These are phyloP conservation scores for Trichophyton mentagrophytes DNA, from an alignment of 2,329 filamentous ascomycete species.

Conservation along the genomic window DNA sequence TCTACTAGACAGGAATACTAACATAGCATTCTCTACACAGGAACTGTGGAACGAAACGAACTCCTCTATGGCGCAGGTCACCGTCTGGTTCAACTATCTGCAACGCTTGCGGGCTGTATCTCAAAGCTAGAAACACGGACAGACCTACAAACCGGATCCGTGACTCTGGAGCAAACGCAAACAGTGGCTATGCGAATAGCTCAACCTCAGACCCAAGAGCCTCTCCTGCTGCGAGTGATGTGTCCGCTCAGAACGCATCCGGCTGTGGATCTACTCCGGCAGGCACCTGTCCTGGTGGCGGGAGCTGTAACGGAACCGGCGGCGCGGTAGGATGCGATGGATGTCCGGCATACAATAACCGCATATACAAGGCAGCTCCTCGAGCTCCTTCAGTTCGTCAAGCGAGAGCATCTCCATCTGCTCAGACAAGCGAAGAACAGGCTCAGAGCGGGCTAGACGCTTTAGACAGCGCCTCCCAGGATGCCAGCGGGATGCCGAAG, in stretches of 20 bases:
- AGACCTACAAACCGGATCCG: conserved; percentile 85
- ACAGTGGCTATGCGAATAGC: conserved; percentile 15
- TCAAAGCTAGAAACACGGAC: conserved; percentile 83
- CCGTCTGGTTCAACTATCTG: conserved; percentile 90
- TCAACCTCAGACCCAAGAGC: conserved; percentile 7
- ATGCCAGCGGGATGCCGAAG: conserved; percentile 49
- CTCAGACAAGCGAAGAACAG: conserved; percentile 14
- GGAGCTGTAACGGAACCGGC: conserved; percentile 89
- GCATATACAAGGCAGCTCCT: conserved; percentile 71
- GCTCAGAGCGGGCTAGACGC: conserved; percentile 16
- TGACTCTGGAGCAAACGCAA: conserved; percentile 35
- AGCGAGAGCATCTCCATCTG: conserved; percentile 20
- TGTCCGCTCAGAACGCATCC: conserved; percentile 22
- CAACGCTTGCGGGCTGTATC: conserved; percentile 91
- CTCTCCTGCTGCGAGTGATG: conserved; percentile 27
- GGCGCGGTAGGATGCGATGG: conserved; percentile 90
- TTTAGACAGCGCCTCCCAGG: conserved; percentile 16
- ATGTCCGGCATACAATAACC: conserved; percentile 94
- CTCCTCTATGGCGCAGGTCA: conserved; percentile 86
- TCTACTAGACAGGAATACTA: not conserved
- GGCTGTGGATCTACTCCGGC: conserved; percentile 30
- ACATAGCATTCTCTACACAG: conserved; percentile 36
- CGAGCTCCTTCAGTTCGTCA: conserved; percentile 27
- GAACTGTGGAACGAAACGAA: conserved; percentile 89
- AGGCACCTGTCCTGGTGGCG: conserved; percentile 91